Evolutionary conservation across 371 early-diverging fungal genomes (phyloP).

Genomic region (Smittium mucronatum): DNA sequence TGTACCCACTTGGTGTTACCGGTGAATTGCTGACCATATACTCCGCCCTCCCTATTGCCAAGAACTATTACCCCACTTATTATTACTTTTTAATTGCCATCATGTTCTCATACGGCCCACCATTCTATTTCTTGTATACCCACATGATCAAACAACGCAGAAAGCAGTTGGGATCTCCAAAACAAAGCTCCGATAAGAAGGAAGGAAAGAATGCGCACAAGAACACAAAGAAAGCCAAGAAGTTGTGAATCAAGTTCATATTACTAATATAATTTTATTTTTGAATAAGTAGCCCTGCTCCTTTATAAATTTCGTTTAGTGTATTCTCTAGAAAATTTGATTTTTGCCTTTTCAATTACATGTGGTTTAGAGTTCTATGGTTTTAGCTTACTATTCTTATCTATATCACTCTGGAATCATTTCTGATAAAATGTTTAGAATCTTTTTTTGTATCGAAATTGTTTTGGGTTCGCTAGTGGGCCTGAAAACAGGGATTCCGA

Average conservation of each 20-base stretch:
- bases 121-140: constrained; percentile 72
- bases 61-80: constrained; percentile 35
- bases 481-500: not conserved
- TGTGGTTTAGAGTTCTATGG: no score
- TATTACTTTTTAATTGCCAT: constrained; percentile 44
- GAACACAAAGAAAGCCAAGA: no score
- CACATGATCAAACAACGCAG: constrained; percentile 82
- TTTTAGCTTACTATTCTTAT: no score
- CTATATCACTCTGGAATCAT: constrained; percentile 1
- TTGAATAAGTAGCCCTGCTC: no score
- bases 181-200: not conserved
- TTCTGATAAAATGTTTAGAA: not conserved
- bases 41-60: constrained; percentile 52
- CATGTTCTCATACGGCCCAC: constrained; percentile 45
- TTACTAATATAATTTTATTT: no score
- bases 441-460: not conserved
- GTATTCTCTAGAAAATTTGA: no score
- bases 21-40: constrained; percentile 69
- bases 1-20: constrained; percentile 82
- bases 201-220: not conserved
- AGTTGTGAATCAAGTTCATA: no score
- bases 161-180: constrained; percentile 42
- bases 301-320: no score
- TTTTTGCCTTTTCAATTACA: no score
- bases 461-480: not conserved